Base-by-base conservation (phyloP, 495 filamentous ascomycete genomes). In the Penicillium coffeae region DNA sequence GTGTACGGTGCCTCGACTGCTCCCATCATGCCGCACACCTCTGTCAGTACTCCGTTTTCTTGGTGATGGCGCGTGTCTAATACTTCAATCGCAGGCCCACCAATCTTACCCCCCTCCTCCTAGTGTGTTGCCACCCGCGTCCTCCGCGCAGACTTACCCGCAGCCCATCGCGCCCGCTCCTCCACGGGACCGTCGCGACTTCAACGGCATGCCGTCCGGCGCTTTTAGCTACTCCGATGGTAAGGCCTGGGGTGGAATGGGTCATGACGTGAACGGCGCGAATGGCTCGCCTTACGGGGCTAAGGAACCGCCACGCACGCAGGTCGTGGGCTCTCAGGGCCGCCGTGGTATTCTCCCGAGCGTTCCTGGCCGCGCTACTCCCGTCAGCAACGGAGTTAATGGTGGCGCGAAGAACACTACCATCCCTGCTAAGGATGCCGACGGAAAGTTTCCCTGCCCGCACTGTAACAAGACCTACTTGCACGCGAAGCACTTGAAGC, bases 391-490 rank as follows among this genome's bases (percentile, higher is more conserved):
- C 46, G 79, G 82, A n/a, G 67, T 73, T 50, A 74, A 74, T 52
- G 71, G 70, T 42, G 72, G 80, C 25, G 82, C 86, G 2, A 94
- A 91, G 69, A 83, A 79, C 48, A 82, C 86, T 21, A 78, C 85
- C 33, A 90, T 92, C 30, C 90, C 92, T 10, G 81, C 84, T 56
- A 97, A 97, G 73, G 90, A 96, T 66, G 86, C 88, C 9, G 90
- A 96, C 62, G 91, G 91, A 48, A 97, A 97, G 76, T 98, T 90
- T 63, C 91, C 92, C 34, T 98, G 93, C 71, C 88, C 88, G 55
- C 88, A 96, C 69, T 98, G 93, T 68, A 93, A 85, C 60, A 98
- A 96, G 75, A 95, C 89, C 7, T 98, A 98, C 68, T 81, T 96
- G 42, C 93, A 98, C 68, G 86, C 90, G 25, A 98, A 98, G 75